Evolutionary conservation across 306 rosid species (phyloP).

Genomic region (Acacia melanoxylon): DNA sequence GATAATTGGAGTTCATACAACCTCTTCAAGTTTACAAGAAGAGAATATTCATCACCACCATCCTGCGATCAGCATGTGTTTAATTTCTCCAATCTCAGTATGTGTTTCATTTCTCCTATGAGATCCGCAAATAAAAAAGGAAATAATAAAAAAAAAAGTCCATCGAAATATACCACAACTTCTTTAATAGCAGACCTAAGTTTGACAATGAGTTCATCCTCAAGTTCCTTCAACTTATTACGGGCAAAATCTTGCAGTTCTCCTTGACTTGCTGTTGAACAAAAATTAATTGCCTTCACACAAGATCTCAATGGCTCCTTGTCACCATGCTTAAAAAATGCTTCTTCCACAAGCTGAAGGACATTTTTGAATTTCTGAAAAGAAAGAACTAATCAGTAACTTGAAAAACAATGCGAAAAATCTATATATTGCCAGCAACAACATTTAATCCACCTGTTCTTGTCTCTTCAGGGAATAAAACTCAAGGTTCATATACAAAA

Average conservation of each 20-base stretch:
- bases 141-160: constrained; percentile 11
- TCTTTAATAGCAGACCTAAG: constrained; percentile 79
- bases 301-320: constrained; percentile 89
- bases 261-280: constrained; percentile 83
- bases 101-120: constrained; percentile 32
- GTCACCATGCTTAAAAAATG: constrained; percentile 88
- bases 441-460: constrained; percentile 66
- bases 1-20: constrained; percentile 85
- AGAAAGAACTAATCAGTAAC: constrained; percentile 29
- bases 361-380: constrained; percentile 79
- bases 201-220: constrained; percentile 73
- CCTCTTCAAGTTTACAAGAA: constrained; percentile 93
- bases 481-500: constrained; percentile 82
- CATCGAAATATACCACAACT: constrained; percentile 63
- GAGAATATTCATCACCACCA: constrained; percentile 96
- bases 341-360: constrained; percentile 85
- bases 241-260: constrained; percentile 93
- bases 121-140: constrained; percentile 18
- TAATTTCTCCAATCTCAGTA: constrained; percentile 27
- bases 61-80: constrained; percentile 59
- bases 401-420: constrained; percentile 21
- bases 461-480: constrained; percentile 85
- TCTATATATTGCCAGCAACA: constrained; percentile 2
- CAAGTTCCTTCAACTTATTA: constrained; percentile 71
- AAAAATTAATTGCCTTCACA: constrained; percentile 68